A percentile compares a stretch with the other conserved stretches of the same genome.
These are phyloP conservation scores for Sarocladium kiliense DNA, from an alignment of 2,329 filamentous ascomycete species.

Conservation along the genomic window DNA sequence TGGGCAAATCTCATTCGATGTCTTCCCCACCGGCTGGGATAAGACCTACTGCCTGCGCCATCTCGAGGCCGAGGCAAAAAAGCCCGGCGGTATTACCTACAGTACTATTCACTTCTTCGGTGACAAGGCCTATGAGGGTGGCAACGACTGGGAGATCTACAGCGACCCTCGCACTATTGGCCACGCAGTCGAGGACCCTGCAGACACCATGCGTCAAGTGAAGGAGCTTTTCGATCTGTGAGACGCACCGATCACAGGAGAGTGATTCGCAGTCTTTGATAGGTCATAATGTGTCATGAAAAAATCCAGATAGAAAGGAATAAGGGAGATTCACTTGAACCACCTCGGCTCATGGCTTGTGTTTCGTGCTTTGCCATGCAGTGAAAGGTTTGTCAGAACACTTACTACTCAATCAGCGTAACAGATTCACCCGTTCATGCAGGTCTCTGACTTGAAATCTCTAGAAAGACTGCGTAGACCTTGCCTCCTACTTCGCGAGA, in stretches of 20 bases:
- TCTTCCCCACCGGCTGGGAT: slow-evolving; percentile 96
- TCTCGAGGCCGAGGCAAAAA: slow-evolving; percentile 72
- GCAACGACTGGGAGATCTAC: slow-evolving; percentile 96
- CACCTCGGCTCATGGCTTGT: too few species aligned
- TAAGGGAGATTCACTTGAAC: neutral
- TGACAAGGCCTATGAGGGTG: slow-evolving; percentile 86
- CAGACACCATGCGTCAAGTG: slow-evolving; percentile 75
- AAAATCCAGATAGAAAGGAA: neutral
- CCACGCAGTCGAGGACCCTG: slow-evolving; percentile 74
- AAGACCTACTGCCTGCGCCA: slow-evolving; percentile 95
- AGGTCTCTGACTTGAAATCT: too few species aligned
- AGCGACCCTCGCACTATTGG: slow-evolving; percentile 75
- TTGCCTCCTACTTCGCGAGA: neutral
- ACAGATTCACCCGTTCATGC: too few species aligned
- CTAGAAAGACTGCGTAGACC: too few species aligned
- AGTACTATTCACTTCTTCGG: slow-evolving; percentile 96
- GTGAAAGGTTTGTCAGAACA: too few species aligned
- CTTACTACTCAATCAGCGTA: too few species aligned
- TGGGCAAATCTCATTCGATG: slow-evolving; percentile 96
- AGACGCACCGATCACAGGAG: slow-evolving; percentile 2
- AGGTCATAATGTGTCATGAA: neutral
- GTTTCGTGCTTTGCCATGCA: too few species aligned
- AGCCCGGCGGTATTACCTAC: slow-evolving; percentile 68
- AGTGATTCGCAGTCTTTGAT: neutral
- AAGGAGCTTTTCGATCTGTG: slow-evolving; percentile 74